These are phyloP conservation scores for Dendrocalamus sinicus DNA, from an alignment of 176 grass and related monocot genomes.

Conservation along the genomic window DNA sequence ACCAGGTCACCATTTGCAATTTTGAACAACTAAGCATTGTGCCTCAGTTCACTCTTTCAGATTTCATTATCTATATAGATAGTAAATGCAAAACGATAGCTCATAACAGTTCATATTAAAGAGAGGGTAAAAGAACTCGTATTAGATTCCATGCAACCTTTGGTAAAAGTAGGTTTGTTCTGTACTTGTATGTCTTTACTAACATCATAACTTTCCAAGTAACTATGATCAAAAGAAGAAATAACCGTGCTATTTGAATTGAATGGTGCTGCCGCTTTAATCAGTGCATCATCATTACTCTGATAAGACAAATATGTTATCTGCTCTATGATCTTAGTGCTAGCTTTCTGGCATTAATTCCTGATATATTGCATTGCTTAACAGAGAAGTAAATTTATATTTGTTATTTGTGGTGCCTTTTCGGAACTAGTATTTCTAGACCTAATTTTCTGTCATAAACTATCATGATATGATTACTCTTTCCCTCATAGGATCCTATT, in stretches of 20 bases:
- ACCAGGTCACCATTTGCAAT: neutral
- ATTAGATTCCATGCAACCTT: conserved; percentile 27
- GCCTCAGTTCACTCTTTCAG: conserved; percentile 23
- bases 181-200: conserved; percentile 49
- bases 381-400: conserved; percentile 37
- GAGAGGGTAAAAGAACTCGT: neutral
- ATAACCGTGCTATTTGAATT: conserved; percentile 41
- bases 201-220: conserved; percentile 37
- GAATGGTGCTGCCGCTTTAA: conserved; percentile 35
- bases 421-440: conserved; percentile 31
- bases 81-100: neutral
- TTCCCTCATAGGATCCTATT: conserved; percentile 34
- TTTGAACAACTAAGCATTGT: neutral
- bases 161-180: conserved; percentile 37
- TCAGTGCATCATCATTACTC: conserved; percentile 43
- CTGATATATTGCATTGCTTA: conserved; percentile 42
- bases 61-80: conserved; percentile 1
- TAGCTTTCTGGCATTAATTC: conserved; percentile 19
- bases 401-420: conserved; percentile 26
- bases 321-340: conserved; percentile 25
- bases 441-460: conserved; percentile 37
- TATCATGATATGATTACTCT: conserved; percentile 41
- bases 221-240: conserved; percentile 42
- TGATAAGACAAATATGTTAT: conserved; percentile 36
- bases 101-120: conserved; percentile 6